Percentiles rank a stretch among this genome's conserved stretches.
phyloP scores from a whole-genome alignment of 2,329 filamentous ascomycete genomes.

The Penicillium hesseltinei region DNA sequence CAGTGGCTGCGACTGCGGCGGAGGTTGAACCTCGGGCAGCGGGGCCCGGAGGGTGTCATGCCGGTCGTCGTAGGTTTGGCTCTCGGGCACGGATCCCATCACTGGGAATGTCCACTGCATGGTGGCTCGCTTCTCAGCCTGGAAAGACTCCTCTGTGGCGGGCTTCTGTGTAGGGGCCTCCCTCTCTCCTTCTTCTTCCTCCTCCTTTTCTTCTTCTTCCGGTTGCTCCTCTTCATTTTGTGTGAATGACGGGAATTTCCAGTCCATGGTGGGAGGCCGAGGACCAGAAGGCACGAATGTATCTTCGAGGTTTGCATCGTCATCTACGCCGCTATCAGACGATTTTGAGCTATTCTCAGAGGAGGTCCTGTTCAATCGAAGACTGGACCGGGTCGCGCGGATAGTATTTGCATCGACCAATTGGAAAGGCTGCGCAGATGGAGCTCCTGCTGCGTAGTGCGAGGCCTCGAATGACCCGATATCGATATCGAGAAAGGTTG shows the following conservation, averaged over 20 bases:
- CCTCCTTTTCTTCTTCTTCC: not conserved
- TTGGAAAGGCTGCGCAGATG: conserved; percentile 52
- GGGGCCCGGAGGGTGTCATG: conserved; percentile 36
- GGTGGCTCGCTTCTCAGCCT: conserved; percentile 39
- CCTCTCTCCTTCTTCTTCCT: not conserved
- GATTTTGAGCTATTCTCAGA: conserved; percentile 35
- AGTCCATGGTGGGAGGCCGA: conserved; percentile 48
- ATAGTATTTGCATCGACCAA: conserved; percentile 55
- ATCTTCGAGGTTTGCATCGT: conserved; percentile 28
- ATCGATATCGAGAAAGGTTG: conserved; percentile 56
- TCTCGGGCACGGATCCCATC: conserved; percentile 29
- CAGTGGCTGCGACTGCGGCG: not conserved
- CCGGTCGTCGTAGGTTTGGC: conserved; percentile 19
- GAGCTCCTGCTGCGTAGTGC: conserved; percentile 53
- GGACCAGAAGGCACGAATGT: conserved; percentile 37
- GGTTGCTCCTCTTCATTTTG: conserved; percentile 18
- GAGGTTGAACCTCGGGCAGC: conserved; percentile 14
- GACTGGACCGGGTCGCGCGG: conserved; percentile 54
- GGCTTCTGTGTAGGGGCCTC: conserved; percentile 4
- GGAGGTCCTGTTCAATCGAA: conserved; percentile 43
- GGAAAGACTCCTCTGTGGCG: conserved; percentile 23
- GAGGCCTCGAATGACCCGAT: conserved; percentile 52
- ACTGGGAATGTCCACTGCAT: conserved; percentile 58
- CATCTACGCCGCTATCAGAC: conserved; percentile 30
- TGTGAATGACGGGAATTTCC: conserved; percentile 45